Base-by-base conservation (phyloP, 164 flowering plant genomes). In the Piper longum region DNA sequence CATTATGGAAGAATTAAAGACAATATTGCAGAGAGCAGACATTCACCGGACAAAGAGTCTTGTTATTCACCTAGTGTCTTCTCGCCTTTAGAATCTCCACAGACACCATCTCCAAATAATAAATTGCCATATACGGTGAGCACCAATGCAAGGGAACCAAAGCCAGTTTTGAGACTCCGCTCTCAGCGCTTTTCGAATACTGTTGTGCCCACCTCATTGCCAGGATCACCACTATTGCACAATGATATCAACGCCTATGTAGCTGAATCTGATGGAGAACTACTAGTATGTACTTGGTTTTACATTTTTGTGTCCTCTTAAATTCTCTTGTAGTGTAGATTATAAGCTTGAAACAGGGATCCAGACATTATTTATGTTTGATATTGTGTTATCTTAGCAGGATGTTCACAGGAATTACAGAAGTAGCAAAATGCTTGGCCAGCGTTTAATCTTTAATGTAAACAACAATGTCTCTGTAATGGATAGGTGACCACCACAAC, bases 81-180 rank as follows among this genome's bases (percentile, higher is more conserved):
- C 70, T 77, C 82, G 63, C 79, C 85, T 26, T 12, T 70, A 41
- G 80, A 69, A 40, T 82, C 87, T 66, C 86, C 85, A 4, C 76
- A 57, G 69, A 72, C 72, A 16, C 67, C 75, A 64, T 62, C 78
- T 16, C 72, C 76, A n/a, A 79, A 72, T 63, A 58, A 60, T 45
- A 63, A 77, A 64, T 76, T 81, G 72, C 85, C 87, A 59, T 74
- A 70, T 43, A 62, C 69, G n/a, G 60, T 63, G 69, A 61, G 56
- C 42, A 42, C 5, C 60, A 9, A 36, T 19, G 41, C 41, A 57
- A 77, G 66, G 57, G 83, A 73, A 63, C 56, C 75, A 7, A 64
- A 60, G 64, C 61, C 81, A 9, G 2, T 76, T 44, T 62, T 83
- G 71, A 82, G 87, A 41, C 78, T 87, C n/a, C 51, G 68, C 61